A percentile compares a stretch with the other conserved stretches of the same genome.
These are phyloP conservation scores for Naegleria fowleri DNA, from an alignment of 208 protist genomes.

Conservation along the genomic window DNA sequence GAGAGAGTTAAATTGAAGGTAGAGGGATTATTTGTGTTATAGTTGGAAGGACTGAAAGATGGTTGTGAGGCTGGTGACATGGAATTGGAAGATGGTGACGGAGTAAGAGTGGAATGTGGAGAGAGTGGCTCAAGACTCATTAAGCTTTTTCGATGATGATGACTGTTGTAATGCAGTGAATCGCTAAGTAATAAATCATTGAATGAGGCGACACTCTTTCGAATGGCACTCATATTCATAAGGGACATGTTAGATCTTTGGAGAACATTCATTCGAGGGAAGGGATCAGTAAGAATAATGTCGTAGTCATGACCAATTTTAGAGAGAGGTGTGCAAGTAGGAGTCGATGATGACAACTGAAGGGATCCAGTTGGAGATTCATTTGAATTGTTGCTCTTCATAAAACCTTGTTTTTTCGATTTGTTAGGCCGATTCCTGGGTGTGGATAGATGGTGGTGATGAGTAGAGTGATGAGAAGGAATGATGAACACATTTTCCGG, in stretches of 20 bases:
- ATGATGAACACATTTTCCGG: neutral
- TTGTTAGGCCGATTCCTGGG: too few species aligned
- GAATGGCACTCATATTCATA: neutral
- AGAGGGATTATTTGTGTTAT: neutral
- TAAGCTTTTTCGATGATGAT: too few species aligned
- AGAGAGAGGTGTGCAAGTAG: too few species aligned
- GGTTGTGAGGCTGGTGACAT: too few species aligned
- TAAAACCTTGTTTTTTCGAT: too few species aligned
- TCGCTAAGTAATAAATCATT: neutral
- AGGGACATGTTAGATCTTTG: neutral
- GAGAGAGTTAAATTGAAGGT: neutral
- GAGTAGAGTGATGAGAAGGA: too few species aligned
- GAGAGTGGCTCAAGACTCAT: neutral
- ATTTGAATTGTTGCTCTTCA: too few species aligned
- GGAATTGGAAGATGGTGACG: neutral
- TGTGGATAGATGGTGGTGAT: too few species aligned
- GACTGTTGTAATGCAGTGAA: too few species aligned
- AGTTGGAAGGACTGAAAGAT: too few species aligned
- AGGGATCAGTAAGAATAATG: neutral
- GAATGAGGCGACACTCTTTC: neutral
- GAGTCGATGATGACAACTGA: too few species aligned
- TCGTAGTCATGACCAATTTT: neutral
- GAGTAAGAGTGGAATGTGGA: neutral
- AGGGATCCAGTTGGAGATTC: too few species aligned
- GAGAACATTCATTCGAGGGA: neutral